Percentiles rank a stretch among this genome's conserved stretches.
Evolutionary conservation across 495 filamentous ascomycete species (phyloP).

Genomic region (Neurospora hispaniola): DNA sequence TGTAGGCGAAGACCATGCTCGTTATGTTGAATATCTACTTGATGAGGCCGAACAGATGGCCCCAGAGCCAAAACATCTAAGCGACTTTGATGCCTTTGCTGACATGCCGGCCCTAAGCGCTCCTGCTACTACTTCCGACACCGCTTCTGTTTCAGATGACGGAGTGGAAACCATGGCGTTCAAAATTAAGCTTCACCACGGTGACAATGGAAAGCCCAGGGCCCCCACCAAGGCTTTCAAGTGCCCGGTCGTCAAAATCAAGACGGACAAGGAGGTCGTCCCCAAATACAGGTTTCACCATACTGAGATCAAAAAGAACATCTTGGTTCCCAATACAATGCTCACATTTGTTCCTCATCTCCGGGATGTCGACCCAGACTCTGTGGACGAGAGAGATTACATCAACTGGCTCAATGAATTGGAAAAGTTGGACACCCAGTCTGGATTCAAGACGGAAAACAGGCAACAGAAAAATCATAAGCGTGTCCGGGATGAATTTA

Average conservation of each 20-base stretch:
- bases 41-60: slow-evolving; percentile 30
- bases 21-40: slow-evolving; percentile 27
- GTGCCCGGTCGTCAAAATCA: slow-evolving; percentile 28
- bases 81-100: slow-evolving; percentile 29
- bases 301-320: slow-evolving; percentile 40
- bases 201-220: slow-evolving; percentile 26
- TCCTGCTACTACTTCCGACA: not conserved
- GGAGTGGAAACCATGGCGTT: slow-evolving; percentile 21
- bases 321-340: slow-evolving; percentile 38
- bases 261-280: slow-evolving; percentile 27
- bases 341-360: slow-evolving; percentile 39
- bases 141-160: slow-evolving; percentile 1
- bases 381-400: slow-evolving; percentile 31
- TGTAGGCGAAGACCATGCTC: slow-evolving; percentile 27
- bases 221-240: slow-evolving; percentile 21
- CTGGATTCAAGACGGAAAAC: slow-evolving; percentile 35
- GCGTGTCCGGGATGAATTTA: slow-evolving; percentile 32
- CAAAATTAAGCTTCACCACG: slow-evolving; percentile 31
- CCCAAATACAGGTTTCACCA: slow-evolving; percentile 37
- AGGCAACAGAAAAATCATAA: slow-evolving; percentile 28
- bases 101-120: slow-evolving; percentile 20
- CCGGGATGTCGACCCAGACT: slow-evolving; percentile 34
- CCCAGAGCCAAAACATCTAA: slow-evolving; percentile 23
- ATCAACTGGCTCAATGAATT: slow-evolving; percentile 37
- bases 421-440: slow-evolving; percentile 37